These are phyloP conservation scores for Serpula lacrymans DNA, from an alignment of 768 basidiomycete species.

Conservation along the genomic window DNA sequence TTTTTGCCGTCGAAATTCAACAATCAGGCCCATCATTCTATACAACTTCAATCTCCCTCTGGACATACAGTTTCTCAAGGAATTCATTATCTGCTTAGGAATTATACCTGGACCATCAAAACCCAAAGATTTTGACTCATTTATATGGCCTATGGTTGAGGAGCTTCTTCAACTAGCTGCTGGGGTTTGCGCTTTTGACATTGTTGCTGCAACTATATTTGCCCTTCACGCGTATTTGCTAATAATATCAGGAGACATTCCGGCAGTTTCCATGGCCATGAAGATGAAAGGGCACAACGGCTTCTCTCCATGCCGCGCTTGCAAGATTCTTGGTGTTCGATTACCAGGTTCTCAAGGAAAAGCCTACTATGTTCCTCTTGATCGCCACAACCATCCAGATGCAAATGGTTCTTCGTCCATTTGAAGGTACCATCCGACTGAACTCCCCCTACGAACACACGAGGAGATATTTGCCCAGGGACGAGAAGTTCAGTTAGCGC, in stretches of 20 bases:
- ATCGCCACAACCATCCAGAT: slow-evolving; percentile 17
- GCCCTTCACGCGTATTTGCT: slow-evolving; percentile 26
- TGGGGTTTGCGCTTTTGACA: slow-evolving; percentile 34
- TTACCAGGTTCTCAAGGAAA: slow-evolving; percentile 4
- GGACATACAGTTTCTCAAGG: slow-evolving; percentile 30
- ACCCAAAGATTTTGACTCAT: slow-evolving; percentile 37
- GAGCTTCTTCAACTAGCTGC: slow-evolving; percentile 31
- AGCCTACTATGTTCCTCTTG: slow-evolving; percentile 30
- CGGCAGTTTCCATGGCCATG: slow-evolving; percentile 25
- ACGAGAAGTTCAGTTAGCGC: slow-evolving; percentile 20
- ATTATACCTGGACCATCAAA: slow-evolving; percentile 44
- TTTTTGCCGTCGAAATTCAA: slow-evolving; percentile 30
- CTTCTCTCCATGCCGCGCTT: slow-evolving; percentile 32
- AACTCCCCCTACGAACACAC: slow-evolving; percentile 34
- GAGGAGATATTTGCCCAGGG: slow-evolving; percentile 25
- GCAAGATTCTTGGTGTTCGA: slow-evolving; percentile 30
- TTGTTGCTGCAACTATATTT: slow-evolving; percentile 17
- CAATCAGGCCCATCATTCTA: slow-evolving; percentile 41
- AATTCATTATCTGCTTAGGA: slow-evolving; percentile 33
- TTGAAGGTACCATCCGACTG: slow-evolving; percentile 17
- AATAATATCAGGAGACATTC: slow-evolving; percentile 31
- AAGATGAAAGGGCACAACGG: slow-evolving; percentile 43
- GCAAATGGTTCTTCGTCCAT: slow-evolving; percentile 1
- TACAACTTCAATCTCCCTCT: slow-evolving; percentile 42
- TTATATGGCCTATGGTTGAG: slow-evolving; percentile 30